These are phyloP conservation scores for Pleurostoma richardsiae DNA, from an alignment of 2,329 filamentous ascomycete species.

Conservation along the genomic window DNA sequence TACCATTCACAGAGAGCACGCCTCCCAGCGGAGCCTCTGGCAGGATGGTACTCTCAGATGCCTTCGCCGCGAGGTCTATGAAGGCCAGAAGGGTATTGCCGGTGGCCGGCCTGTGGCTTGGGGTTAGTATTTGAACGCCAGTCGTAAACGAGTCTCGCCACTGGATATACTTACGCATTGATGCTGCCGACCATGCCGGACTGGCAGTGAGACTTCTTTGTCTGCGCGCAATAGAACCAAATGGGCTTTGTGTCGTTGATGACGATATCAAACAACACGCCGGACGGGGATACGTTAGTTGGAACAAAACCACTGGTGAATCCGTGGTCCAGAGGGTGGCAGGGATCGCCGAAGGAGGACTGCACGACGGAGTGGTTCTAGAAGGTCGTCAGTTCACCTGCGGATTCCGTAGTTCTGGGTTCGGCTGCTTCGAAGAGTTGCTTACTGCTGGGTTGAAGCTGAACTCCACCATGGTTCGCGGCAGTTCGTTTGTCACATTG, in stretches of 20 bases:
- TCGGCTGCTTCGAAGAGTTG: background rate
- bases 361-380: conserved; percentile 32
- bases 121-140: conserved; percentile 2
- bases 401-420: no score
- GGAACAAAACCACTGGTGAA: conserved; percentile 34
- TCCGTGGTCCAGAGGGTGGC: conserved; percentile 27
- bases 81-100: conserved; percentile 34
- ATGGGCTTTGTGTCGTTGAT: conserved; percentile 24
- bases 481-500: conserved; percentile 22
- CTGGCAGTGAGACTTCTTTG: conserved; percentile 25
- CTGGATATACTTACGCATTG: conserved; percentile 24
- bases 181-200: conserved; percentile 42
- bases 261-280: conserved; percentile 23
- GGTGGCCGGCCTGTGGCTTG: conserved; percentile 3
- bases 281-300: conserved; percentile 20
- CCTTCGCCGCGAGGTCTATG: conserved; percentile 22
- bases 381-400: background rate
- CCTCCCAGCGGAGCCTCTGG: conserved; percentile 25
- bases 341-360: conserved; percentile 32
- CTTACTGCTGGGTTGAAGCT: conserved; percentile 24
- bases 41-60: conserved; percentile 25
- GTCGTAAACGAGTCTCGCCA: background rate
- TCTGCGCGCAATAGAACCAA: conserved; percentile 33
- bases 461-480: conserved; percentile 26
- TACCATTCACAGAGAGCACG: conserved; percentile 25